Evolutionary conservation across 306 rosid species (phyloP), one percentile per base, ranked within the genome.

Genomic region (Astragalus membranaceus): DNA sequence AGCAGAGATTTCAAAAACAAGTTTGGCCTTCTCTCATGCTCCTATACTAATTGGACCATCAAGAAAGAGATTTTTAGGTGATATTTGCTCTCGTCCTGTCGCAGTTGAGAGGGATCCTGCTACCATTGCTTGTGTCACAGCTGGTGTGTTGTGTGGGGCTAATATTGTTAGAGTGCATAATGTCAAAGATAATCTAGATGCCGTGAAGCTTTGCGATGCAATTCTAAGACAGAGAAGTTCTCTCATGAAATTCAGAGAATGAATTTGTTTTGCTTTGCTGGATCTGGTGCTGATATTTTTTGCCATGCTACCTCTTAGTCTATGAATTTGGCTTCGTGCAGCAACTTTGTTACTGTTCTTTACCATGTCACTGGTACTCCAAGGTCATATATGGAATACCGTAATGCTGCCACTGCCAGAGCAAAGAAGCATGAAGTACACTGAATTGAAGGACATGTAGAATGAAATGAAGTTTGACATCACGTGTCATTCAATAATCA

Each of bases 81-180:
- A 91, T 13, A 79, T 91, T 53, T 88, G 96, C 75, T 81, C 78
- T 32, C 79, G 78, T 7, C 47, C 85, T 1, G 53, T 46, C 36
- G 89, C 95, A 0, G 74, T 32, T 0, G 92, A 88, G 68, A 83
- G 99, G 77, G 99, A 90, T 75, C 83, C 95, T 4, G 97, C 97
- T 65, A 88, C 98, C 3, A 66, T 90, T 73, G 90, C 99, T 78
- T 76, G 88, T 11, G 79, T 91, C 51, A 83, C 95, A 5, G 73
- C 85, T 8, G 76, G 86, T 33, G 83, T 94, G 56, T 73, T 91
- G 39, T 85, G 83, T 6, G 96, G 97, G 57, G 99, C 96, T 41
- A 86, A 94, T 76, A 88, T 94, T 44, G 89, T 87, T 17, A 85
- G 99, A 78, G 97, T 91, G 53, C 97, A 91, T 76, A 94, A 94